phyloP scores from a whole-genome alignment of 2,329 filamentous ascomycete species.

The Diaporthe ampelina region DNA sequence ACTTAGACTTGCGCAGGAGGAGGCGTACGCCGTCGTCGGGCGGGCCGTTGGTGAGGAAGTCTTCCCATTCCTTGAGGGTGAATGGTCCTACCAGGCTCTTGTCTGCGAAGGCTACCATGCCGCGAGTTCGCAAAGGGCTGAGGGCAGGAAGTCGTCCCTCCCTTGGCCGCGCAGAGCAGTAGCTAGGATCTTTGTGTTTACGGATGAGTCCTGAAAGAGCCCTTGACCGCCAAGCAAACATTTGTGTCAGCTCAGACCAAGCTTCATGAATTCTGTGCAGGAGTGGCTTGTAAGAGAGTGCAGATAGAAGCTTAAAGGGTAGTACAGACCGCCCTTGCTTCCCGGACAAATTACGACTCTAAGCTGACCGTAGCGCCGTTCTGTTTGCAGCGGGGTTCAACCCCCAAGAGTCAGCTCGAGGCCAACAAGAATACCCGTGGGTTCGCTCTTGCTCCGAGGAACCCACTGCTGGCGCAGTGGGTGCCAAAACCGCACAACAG shows the following conservation, averaged over 20 bases:
- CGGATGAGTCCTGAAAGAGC: too few relatives aligned
- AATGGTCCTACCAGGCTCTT: constrained; percentile 18
- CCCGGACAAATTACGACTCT: background rate
- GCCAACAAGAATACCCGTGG: background rate
- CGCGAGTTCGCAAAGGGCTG: background rate
- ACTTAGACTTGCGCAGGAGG: constrained; percentile 21
- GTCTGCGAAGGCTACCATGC: background rate
- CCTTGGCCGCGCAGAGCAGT: too few relatives aligned
- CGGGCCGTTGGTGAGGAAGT: background rate
- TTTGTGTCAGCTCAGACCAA: background rate
- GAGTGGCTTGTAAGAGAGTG: background rate
- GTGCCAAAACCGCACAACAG: too few relatives aligned
- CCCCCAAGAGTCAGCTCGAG: background rate
- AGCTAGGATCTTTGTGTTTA: background rate
- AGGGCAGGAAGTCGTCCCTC: background rate
- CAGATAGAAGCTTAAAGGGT: background rate
- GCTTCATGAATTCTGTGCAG: background rate
- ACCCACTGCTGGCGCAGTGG: too few relatives aligned
- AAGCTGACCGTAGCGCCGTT: background rate
- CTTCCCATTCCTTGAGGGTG: constrained; percentile 21
- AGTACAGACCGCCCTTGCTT: too few relatives aligned
- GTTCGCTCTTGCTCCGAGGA: too few relatives aligned
- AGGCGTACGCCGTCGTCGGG: constrained; percentile 22
- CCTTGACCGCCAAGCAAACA: background rate
- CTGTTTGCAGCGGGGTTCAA: constrained; percentile 10